phyloP scores from a whole-genome alignment of 1,139 yeast species.

The Yamadazyma conglobata region DNA sequence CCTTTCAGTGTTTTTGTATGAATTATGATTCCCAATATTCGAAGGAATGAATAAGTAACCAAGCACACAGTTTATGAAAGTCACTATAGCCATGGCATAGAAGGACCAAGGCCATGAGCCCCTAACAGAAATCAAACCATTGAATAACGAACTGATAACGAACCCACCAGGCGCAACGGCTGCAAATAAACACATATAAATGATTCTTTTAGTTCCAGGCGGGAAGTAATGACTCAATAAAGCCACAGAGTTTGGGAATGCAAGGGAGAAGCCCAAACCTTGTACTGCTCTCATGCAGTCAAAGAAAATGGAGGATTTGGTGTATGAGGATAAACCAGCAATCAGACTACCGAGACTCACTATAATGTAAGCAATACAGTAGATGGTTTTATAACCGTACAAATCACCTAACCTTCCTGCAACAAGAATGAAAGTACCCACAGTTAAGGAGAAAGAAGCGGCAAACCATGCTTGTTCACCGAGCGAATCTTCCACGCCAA shows the following conservation, averaged over 20 bases:
- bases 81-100: constrained; percentile 44
- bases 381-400: constrained; percentile 52
- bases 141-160: constrained; percentile 46
- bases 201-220: constrained; percentile 34
- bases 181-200: constrained; percentile 49
- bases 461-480: constrained; percentile 59
- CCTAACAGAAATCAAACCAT: constrained; percentile 39
- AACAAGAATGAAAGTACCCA: constrained; percentile 57
- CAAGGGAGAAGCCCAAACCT: constrained; percentile 58
- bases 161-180: constrained; percentile 62
- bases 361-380: constrained; percentile 47
- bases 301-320: constrained; percentile 41
- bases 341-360: constrained; percentile 47
- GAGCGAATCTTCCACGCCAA: constrained; percentile 27
- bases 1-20: constrained; percentile 9
- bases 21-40: constrained; percentile 21
- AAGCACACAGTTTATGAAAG: constrained; percentile 23
- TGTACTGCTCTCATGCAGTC: constrained; percentile 54
- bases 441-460: constrained; percentile 56
- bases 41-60: constrained; percentile 44
- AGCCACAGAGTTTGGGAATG: constrained; percentile 57
- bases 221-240: constrained; percentile 52
- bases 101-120: constrained; percentile 59
- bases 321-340: constrained; percentile 48
- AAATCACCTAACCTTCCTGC: constrained; percentile 66